Evolutionary conservation across 129 eudicot species (phyloP), one percentile per base, ranked within the genome.

Genomic region (Calendula officinalis): DNA sequence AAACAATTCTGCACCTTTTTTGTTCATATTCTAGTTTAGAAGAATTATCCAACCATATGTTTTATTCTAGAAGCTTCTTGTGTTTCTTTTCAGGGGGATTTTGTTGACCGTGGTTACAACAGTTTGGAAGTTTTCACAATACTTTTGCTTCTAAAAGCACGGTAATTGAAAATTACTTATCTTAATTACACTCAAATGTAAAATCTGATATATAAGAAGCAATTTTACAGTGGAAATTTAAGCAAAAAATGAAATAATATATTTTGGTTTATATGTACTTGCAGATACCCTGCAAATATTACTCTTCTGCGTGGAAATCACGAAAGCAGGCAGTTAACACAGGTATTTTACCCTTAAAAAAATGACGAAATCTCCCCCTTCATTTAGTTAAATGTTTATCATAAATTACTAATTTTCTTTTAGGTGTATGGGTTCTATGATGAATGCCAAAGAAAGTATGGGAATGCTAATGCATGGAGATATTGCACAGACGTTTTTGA

Each of bases 381-480:
- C 2, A 32, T 54, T 32, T 2, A 33, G 36, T 30, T 3, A 53
- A 54, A 8, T 30, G 27, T 15, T 44, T 56, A 40, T 54, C 43
- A 40, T 41, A 8, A 44, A 5, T 16, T 35, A 16, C 49, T 10
- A 1, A 1, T 68, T 3, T 17, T 22, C 10, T 17, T 39, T 57
- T 67, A 89, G 96, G 96, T 89, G 14, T 92, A 92, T 69, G 99
- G 99, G 13, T 92, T 92, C 72, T 92, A 92, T 68, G 99, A 92
- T 62, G 99, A 92, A 56, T 92, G 99, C 50, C 99, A 92, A 62
- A 83, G 99, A 66, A 92, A 92, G 83, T 92, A 92, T 63, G 99
- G 99, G 67, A 92, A 92, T 77, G 96, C 99, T 45, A 92, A 92
- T 81, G 99, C 96, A 14, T 92, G 96, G 99, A 85, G 99, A 70